Percentiles rank a stretch among this genome's conserved stretches.
These are phyloP conservation scores for Quaeritorhiza haematococci DNA, from an alignment of 371 early-diverging fungal genomes.

Conservation along the genomic window DNA sequence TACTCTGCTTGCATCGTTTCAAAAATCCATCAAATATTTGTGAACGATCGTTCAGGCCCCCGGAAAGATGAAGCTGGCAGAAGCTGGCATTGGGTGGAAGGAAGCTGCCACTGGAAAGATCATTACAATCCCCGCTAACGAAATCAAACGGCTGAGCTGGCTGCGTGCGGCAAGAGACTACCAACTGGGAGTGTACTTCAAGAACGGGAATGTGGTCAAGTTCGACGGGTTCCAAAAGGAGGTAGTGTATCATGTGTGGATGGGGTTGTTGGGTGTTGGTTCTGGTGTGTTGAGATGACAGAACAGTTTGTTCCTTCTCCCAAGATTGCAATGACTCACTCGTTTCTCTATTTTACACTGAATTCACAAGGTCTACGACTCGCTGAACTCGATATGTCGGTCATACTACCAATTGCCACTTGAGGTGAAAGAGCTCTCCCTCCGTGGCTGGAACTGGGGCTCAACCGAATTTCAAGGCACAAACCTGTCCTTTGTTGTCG, in stretches of 20 bases:
- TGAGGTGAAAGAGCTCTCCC: constrained; percentile 77
- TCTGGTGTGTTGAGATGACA: background rate
- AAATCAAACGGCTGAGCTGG: constrained; percentile 66
- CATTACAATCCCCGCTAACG: constrained; percentile 55
- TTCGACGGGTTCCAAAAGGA: constrained; percentile 87
- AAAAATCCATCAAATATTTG: background rate
- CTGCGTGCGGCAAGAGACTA: constrained; percentile 78
- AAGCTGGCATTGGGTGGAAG: constrained; percentile 82
- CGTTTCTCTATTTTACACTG: background rate
- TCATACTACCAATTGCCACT: constrained; percentile 64
- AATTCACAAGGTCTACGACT: constrained; percentile 65
- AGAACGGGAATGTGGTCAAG: constrained; percentile 66
- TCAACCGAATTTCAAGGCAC: constrained; percentile 50
- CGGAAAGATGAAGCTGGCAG: constrained; percentile 66
- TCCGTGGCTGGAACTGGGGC: constrained; percentile 87
- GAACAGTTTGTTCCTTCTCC: background rate
- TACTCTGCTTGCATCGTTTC: background rate
- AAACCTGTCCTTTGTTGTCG: constrained; percentile 72
- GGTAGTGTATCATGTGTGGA: constrained; percentile 32
- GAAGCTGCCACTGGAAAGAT: constrained; percentile 46
- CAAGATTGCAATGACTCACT: background rate
- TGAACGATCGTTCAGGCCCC: constrained; percentile 13
- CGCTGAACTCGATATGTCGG: constrained; percentile 63
- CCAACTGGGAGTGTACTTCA: constrained; percentile 68
- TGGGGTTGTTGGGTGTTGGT: constrained; percentile 1